These are phyloP conservation scores for Puccinia hordei DNA, from an alignment of 1,284 basidiomycete species.

Conservation along the genomic window DNA sequence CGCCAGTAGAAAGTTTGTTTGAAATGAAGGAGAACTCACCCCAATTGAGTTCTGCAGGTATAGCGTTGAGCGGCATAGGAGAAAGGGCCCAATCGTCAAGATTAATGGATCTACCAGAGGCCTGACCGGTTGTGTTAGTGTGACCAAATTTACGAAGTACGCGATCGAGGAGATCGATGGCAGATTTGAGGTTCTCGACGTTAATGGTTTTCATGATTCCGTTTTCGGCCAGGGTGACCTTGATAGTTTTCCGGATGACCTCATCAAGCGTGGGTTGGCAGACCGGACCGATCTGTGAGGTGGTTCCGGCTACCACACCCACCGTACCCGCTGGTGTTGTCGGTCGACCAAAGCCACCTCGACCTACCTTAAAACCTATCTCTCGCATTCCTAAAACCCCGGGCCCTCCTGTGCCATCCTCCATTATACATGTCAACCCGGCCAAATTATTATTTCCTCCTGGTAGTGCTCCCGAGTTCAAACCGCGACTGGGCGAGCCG, in stretches of 20 bases:
- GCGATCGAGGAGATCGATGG: conserved; percentile 79
- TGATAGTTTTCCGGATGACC: conserved; percentile 76
- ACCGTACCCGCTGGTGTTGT: conserved; percentile 54
- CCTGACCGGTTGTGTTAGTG: conserved; percentile 48
- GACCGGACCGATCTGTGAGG: conserved; percentile 54
- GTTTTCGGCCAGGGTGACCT: conserved; percentile 79
- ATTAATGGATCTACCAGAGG: conserved; percentile 53
- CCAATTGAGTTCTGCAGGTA: conserved; percentile 30
- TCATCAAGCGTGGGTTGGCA: conserved; percentile 70
- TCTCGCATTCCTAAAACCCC: conserved; percentile 8
- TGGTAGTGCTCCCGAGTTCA: background rate
- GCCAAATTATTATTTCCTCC: background rate
- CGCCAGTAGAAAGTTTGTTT: no score
- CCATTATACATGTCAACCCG: conserved; percentile 33
- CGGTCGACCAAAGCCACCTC: conserved; percentile 63
- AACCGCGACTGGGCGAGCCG: conserved; percentile 29
- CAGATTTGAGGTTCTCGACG: conserved; percentile 73
- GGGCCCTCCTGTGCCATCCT: conserved; percentile 33
- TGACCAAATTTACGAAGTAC: conserved; percentile 83
- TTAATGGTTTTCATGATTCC: conserved; percentile 73
- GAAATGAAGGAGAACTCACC: background rate
- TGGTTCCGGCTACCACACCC: conserved; percentile 50
- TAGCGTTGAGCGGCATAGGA: conserved; percentile 27
- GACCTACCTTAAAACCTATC: conserved; percentile 64
- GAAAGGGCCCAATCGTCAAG: conserved; percentile 32